Base-by-base conservation (phyloP, 2,329 filamentous ascomycete genomes). In the Escovopsis sp. region DNA sequence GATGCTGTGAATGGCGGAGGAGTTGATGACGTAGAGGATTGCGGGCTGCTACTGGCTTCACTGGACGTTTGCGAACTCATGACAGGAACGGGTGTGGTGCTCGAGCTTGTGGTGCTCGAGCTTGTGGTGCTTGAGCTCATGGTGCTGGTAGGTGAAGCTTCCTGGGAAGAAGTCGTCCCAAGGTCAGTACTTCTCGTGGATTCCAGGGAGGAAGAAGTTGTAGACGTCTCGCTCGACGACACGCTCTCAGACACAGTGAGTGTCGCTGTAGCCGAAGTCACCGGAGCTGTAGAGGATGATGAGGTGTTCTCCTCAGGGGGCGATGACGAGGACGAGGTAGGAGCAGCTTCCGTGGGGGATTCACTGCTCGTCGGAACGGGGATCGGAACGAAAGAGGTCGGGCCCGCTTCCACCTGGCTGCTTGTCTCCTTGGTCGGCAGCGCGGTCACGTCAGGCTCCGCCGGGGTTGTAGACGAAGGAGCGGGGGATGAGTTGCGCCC, bases 371-470 rank as follows among this genome's bases (percentile, higher is more conserved):
- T 15, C 12, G 35, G 18, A 4, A 12, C 6, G 6, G 35, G 11
- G 12, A 37, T 37, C 12, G 35, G 35, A 15, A 15, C 26, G 26
- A 39, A 39, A 12, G 19, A 26, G 6, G 44, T 44, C 8, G 42
- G 39, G 33, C 53, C 55, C 12, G 51, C 50, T 15, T 49, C 42
- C 4, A 47, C 47, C 42, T 62, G 57, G 6, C 46, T 47, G 12
- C 47, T 52, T 7, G 56, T 60, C 37, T 43, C 46, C 2, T 57
- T 41, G 6, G 46, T 43, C 3, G 51, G 49, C 30, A 47, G 38
- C 9, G 44, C 46, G 26, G 54, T 51, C 7, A 55, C 51, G 3
- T 48, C 45, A 18, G 53, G 53, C 19, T 62, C 51, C 4, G 51
- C 51, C 0, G 44, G 46, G 3, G 49, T 26, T 2, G 40, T 35